phyloP scores from a whole-genome alignment of 73 alveolate genomes.

The Symbiodinium pilosum region DNA sequence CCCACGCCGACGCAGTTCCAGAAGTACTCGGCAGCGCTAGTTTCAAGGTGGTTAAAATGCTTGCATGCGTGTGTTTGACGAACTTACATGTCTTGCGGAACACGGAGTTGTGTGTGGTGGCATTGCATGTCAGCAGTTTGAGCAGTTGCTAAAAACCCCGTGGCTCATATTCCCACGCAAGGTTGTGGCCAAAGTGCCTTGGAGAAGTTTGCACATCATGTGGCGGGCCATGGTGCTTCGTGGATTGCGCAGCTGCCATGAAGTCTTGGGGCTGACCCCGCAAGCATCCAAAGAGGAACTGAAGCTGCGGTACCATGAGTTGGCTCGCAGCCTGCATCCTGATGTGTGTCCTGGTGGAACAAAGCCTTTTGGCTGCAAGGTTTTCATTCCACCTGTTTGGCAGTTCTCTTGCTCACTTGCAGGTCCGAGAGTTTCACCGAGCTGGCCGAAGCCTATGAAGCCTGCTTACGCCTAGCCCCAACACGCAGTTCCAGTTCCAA shows the following conservation, averaged over 20 bases:
- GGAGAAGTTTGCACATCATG: slow-evolving; percentile 18
- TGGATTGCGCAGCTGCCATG: slow-evolving; percentile 54
- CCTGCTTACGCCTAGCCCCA: slow-evolving; percentile 37
- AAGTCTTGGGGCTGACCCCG: slow-evolving; percentile 40
- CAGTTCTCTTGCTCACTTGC: not conserved
- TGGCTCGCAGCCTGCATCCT: slow-evolving; percentile 68
- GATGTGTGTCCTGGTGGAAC: slow-evolving; percentile 2
- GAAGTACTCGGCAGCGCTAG: not conserved
- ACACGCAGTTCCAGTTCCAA: not conserved
- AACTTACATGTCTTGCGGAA: too few relatives aligned
- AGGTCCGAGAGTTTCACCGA: slow-evolving; percentile 20
- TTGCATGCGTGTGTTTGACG: too few relatives aligned
- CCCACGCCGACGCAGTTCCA: slow-evolving; percentile 13
- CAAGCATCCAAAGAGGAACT: slow-evolving; percentile 33
- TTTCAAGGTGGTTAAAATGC: too few relatives aligned
- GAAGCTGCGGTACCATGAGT: slow-evolving; percentile 35
- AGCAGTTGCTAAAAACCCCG: too few relatives aligned
- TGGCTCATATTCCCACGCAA: too few relatives aligned
- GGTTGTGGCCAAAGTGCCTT: too few relatives aligned
- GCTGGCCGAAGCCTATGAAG: slow-evolving; percentile 62
- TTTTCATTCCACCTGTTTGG: not conserved
- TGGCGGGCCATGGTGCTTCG: slow-evolving; percentile 33
- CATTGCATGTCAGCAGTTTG: too few relatives aligned
- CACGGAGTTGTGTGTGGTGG: too few relatives aligned
- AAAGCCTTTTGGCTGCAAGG: not conserved